Conservation (phyloP, 2,329 filamentous ascomycete species). For the Ophiostoma quercus region DNA sequence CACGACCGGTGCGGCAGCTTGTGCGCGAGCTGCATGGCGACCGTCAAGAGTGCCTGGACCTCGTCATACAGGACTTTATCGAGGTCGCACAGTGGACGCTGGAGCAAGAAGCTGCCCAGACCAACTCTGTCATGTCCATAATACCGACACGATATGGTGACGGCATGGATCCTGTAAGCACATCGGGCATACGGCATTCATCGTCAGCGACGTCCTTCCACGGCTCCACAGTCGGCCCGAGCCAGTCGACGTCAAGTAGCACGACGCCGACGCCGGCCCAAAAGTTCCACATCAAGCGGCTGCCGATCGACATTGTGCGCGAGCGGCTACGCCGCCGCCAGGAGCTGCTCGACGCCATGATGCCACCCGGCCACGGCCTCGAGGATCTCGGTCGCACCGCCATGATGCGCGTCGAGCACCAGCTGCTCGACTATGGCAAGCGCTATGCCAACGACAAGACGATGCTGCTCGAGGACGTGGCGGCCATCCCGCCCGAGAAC, state of each 20-base stretch:
- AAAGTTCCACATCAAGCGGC: not conserved
- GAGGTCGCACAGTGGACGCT: slow-evolving; percentile 25
- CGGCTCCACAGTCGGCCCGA: not conserved
- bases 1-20: slow-evolving; percentile 26
- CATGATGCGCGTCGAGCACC: slow-evolving; percentile 25
- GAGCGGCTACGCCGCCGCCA: slow-evolving; percentile 25
- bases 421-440: slow-evolving; percentile 21
- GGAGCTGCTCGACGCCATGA: slow-evolving; percentile 25
- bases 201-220: not conserved
- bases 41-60: slow-evolving; percentile 19
- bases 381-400: slow-evolving; percentile 22
- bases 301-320: slow-evolving; percentile 20
- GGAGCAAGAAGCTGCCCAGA: slow-evolving; percentile 12
- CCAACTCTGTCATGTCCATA: not conserved
- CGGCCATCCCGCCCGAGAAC: slow-evolving; percentile 22
- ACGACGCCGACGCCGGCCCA: not conserved
- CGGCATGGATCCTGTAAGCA: not conserved
- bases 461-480: slow-evolving; percentile 24
- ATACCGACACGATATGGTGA: not conserved
- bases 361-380: slow-evolving; percentile 19
- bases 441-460: slow-evolving; percentile 27
- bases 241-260: not conserved
- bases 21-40: slow-evolving; percentile 22
- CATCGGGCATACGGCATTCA: not conserved
- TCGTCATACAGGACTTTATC: slow-evolving; percentile 25